These are phyloP conservation scores for Alloascoidea hylecoeti DNA, from an alignment of 805 yeast genomes.

Conservation along the genomic window DNA sequence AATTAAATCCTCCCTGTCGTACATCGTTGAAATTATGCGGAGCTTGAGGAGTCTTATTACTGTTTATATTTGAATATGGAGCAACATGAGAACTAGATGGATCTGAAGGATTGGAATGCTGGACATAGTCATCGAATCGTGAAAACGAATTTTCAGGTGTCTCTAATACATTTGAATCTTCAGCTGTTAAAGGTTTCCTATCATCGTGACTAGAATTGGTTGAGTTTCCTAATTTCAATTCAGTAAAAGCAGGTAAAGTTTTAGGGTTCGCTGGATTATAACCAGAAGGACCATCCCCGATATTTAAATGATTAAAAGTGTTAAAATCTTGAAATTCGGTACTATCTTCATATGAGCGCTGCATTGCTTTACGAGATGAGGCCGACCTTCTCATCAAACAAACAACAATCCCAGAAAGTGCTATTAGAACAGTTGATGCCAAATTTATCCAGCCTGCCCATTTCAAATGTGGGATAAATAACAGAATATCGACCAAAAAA, in stretches of 20 bases:
- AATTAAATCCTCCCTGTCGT: too few relatives aligned
- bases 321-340: slow-evolving; percentile 5
- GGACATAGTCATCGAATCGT: slow-evolving; percentile 2
- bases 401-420: slow-evolving; percentile 46
- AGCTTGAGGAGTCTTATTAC: slow-evolving; percentile 6
- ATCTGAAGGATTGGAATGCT: slow-evolving; percentile 4
- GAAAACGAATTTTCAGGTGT: not conserved
- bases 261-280: slow-evolving; percentile 4
- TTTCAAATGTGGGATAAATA: slow-evolving; percentile 61
- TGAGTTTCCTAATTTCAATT: slow-evolving; percentile 6
- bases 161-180: not conserved
- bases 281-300: slow-evolving; percentile 3
- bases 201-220: slow-evolving; percentile 2
- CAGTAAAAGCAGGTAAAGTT: slow-evolving; percentile 4
- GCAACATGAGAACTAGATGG: slow-evolving; percentile 4
- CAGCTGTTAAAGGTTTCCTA: not conserved
- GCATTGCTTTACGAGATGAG: slow-evolving; percentile 18
- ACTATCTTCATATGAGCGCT: slow-evolving; percentile 8
- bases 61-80: slow-evolving; percentile 4
- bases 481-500: slow-evolving; percentile 66
- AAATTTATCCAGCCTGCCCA: slow-evolving; percentile 84
- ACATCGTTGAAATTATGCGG: too few relatives aligned
- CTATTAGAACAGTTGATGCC: slow-evolving; percentile 50
- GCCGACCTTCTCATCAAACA: slow-evolving; percentile 64
- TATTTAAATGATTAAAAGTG: slow-evolving; percentile 4